phyloP scores from a whole-genome alignment of 2,329 filamentous ascomycete species.

The Berkeleyomyces basicola region DNA sequence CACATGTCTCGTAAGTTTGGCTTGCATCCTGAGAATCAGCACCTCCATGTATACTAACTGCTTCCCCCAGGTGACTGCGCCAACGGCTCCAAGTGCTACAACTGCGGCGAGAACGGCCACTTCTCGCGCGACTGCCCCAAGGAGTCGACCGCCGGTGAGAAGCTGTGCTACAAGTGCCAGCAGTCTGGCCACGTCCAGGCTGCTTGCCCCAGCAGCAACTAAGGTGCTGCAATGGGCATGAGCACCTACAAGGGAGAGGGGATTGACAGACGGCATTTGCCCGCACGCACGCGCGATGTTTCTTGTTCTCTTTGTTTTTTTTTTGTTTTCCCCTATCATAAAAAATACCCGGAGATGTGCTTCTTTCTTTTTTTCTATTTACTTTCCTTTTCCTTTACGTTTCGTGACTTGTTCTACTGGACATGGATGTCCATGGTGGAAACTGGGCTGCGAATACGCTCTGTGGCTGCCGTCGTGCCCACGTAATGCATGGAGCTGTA shows the following conservation, averaged over 20 bases:
- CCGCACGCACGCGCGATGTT: background rate
- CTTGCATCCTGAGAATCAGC: background rate
- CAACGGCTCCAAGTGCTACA: constrained; percentile 99
- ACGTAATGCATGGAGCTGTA: too few species aligned
- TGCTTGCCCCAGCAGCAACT: constrained; percentile 67
- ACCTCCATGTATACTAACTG: background rate
- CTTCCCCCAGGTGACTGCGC: constrained; percentile 60
- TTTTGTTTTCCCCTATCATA: background rate
- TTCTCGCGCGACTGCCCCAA: constrained; percentile 92
- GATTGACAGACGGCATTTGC: background rate
- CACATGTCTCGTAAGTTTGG: constrained; percentile 71
- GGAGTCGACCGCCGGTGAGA: constrained; percentile 68
- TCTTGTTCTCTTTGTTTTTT: background rate
- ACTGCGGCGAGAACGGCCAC: constrained; percentile 88
- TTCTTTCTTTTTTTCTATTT: constrained; percentile 12
- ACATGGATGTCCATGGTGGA: background rate
- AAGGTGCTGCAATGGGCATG: constrained; percentile 18
- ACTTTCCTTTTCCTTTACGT: background rate
- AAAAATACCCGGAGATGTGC: constrained; percentile 4
- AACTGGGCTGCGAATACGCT: too few species aligned
- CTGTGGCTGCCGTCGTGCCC: too few species aligned
- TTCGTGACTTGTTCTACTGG: background rate
- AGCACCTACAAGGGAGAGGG: too few species aligned
- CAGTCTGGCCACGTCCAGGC: constrained; percentile 79
- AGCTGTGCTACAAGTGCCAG: constrained; percentile 96